Base-by-base conservation (phyloP, 1,284 basidiomycete genomes). In the Marasmius sp. region DNA sequence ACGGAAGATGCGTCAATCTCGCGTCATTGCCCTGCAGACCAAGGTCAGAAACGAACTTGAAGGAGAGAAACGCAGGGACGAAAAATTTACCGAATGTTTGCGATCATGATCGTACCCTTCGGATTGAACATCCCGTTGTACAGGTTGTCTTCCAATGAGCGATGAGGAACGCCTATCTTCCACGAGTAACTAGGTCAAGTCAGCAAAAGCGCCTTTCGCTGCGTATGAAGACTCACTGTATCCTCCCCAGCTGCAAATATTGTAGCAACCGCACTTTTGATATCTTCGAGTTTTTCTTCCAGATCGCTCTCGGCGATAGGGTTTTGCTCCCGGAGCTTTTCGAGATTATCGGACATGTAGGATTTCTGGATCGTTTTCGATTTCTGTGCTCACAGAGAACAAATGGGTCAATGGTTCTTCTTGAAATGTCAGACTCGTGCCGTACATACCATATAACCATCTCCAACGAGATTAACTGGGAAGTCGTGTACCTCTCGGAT, bases 401-500 rank as follows among this genome's bases (percentile, higher is more conserved):
- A 50, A 50, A 9, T 11, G 20, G 8, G 9, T 50, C 11, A n/a
- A n/a, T n/a, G 3, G 9, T n/a, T 3, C 2, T 27, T 27, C 5
- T 36, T 7, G 16, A 5, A 11, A 3, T 12, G 14, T 11, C 2
- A 14, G 20, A 50, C 11, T 18, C 20, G 6, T 34, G 22, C n/a
- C 41, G 41, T 18, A 49, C 63, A 12, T 38, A 70, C 72, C 66
- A 68, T 64, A 51, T n/a, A n/a, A n/a, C 66, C 57, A 45, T 55
- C 56, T 49, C 55, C 22, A n/a, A 67, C 62, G 7, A 60, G 56
- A 34, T 59, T 62, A 45, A 57, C 64, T 33, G 59, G 64, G 4
- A 53, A 51, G 22, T 61, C 52, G 49, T 60, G 57, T 18, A 64
- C 48, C 45, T n/a, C 16, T 60, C 45, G 48, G 18, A 27, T 33